These are phyloP conservation scores for Castanopsis chinensis DNA, from an alignment of 306 rosid species.

Conservation along the genomic window DNA sequence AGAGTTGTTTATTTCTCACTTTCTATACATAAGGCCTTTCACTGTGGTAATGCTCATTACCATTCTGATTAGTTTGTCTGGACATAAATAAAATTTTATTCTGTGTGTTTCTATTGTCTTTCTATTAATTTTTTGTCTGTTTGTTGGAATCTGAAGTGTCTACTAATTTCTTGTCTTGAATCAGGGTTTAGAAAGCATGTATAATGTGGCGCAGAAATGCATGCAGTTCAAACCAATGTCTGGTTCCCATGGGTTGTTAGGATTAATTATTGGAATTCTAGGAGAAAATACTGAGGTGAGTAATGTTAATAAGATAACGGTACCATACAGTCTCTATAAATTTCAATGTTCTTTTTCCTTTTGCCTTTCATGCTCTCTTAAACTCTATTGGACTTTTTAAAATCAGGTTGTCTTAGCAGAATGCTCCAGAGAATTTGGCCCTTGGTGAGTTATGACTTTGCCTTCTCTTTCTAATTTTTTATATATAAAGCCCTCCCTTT, in stretches of 20 bases:
- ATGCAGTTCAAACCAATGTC: conserved; percentile 63
- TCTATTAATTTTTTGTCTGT: conserved; percentile 7
- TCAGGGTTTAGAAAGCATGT: conserved; percentile 92
- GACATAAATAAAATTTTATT: neutral
- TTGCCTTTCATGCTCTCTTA: conserved; percentile 4
- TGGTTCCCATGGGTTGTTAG: conserved; percentile 55
- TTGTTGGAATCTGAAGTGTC: conserved; percentile 22
- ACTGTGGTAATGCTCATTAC: conserved; percentile 49
- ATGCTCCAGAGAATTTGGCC: conserved; percentile 87
- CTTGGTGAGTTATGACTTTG: conserved; percentile 66
- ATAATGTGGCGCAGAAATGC: conserved; percentile 78
- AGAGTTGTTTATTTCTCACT: conserved; percentile 79
- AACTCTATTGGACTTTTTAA: conserved; percentile 26
- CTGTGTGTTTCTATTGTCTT: neutral
- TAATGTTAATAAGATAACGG: conserved; percentile 1
- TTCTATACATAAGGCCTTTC: conserved; percentile 79
- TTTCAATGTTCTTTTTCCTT: neutral
- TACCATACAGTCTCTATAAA: neutral
- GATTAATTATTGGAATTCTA: conserved; percentile 73
- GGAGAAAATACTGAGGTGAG: conserved; percentile 89
- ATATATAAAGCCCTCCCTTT: neutral
- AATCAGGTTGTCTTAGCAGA: conserved; percentile 91
- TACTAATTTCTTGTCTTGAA: conserved; percentile 9
- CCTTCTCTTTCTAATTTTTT: conserved; percentile 4
- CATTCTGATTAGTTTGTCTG: conserved; percentile 9